These are phyloP conservation scores for Tetradesmus obliquus DNA, from an alignment of 139 green algal species.

Conservation along the genomic window DNA sequence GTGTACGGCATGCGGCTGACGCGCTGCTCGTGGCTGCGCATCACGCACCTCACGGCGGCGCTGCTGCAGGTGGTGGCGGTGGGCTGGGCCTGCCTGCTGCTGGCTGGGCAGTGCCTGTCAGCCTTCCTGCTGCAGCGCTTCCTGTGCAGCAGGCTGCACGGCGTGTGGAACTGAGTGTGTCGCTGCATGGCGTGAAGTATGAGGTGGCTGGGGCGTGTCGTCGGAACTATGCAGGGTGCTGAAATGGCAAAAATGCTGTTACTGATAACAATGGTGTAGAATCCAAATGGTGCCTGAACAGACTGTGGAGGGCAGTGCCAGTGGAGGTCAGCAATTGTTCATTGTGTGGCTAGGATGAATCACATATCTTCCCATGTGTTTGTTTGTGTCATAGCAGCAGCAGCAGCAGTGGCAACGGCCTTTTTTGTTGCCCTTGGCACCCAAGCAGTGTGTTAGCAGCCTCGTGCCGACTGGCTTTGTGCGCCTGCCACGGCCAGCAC, in stretches of 20 bases:
- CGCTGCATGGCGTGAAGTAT: not conserved
- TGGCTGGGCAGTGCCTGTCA: not conserved
- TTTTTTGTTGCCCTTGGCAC: not conserved
- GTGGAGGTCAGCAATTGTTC: not conserved
- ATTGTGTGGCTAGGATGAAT: not conserved
- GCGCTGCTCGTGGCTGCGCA: not conserved
- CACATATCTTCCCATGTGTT: not conserved
- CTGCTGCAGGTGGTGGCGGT: slow-evolving; percentile 26
- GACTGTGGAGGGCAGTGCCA: too few relatives aligned
- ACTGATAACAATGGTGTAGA: too few relatives aligned
- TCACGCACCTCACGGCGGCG: slow-evolving; percentile 14
- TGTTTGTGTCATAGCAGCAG: not conserved
- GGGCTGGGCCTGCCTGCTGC: not conserved
- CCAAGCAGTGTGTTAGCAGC: too few relatives aligned
- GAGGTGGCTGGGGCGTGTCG: not conserved
- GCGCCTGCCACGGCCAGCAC: not conserved
- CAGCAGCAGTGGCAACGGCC: not conserved
- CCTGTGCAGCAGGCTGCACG: slow-evolving; percentile 30
- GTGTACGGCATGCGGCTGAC: not conserved
- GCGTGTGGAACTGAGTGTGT: not conserved
- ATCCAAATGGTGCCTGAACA: too few relatives aligned
- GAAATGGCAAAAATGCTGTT: not conserved
- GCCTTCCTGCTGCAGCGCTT: slow-evolving; percentile 31
- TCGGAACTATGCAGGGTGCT: not conserved
- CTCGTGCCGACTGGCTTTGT: not conserved